These are phyloP conservation scores for Paraphoma sp. DNA, from an alignment of 2,329 filamentous ascomycete genomes.

Conservation along the genomic window DNA sequence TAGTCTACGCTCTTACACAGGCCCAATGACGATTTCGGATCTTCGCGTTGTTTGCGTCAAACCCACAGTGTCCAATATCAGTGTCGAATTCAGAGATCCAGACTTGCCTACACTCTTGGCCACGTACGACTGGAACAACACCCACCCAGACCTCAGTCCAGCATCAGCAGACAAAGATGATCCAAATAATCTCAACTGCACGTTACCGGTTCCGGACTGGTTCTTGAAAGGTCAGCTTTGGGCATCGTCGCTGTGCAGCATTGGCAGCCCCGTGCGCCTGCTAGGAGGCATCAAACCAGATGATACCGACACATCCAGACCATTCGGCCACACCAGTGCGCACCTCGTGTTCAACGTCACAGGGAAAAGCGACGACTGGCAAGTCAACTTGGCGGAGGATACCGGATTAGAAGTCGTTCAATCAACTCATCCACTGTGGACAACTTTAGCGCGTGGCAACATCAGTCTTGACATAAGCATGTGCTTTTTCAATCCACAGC, in stretches of 20 bases:
- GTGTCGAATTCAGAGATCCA: not conserved
- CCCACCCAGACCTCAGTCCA: not conserved
- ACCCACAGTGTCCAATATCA: constrained; percentile 1
- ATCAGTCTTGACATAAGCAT: not conserved
- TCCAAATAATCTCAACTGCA: not conserved
- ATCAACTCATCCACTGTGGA: not conserved
- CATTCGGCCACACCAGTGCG: not conserved
- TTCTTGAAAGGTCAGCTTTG: not conserved
- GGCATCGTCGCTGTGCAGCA: not conserved
- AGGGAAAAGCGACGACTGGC: not conserved
- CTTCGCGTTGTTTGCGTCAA: constrained; percentile 4
- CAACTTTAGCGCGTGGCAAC: not conserved
- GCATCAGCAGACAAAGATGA: not conserved
- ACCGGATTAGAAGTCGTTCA: not conserved
- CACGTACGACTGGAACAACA: not conserved
- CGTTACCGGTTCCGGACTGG: not conserved
- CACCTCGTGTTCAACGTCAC: not conserved
- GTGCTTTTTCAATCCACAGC: not conserved
- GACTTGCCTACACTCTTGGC: not conserved
- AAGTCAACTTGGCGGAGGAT: not conserved
- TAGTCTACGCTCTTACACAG: not conserved
- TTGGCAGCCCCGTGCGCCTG: not conserved
- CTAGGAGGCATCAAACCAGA: not conserved
- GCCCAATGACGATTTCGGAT: constrained; percentile 2
- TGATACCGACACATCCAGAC: not conserved